Percentiles rank a stretch among this genome's conserved stretches.
phyloP scores from a whole-genome alignment of 2,329 filamentous ascomycete species.

The Allantophomopsis lycopodina region DNA sequence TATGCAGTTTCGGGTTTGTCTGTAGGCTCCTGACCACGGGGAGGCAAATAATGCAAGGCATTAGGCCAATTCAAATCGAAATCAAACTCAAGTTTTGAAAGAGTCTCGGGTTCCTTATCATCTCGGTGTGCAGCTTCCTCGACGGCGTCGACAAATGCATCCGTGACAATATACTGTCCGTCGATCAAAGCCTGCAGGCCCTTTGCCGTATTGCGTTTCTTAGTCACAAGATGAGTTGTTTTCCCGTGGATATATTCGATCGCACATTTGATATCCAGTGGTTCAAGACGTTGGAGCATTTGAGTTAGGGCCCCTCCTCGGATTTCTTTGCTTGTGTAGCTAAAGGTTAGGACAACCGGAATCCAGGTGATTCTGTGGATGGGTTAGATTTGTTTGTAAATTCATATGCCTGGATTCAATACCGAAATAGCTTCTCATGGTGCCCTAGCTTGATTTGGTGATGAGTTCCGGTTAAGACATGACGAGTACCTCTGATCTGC shows the following conservation, averaged over 20 bases:
- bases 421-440: conserved; percentile 50
- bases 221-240: conserved; percentile 81
- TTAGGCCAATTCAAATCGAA: conserved; percentile 72
- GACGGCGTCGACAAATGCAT: conserved; percentile 61
- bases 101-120: conserved; percentile 31
- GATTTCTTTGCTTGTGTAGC: conserved; percentile 57
- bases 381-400: no score
- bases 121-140: conserved; percentile 37
- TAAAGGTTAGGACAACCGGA: conserved; percentile 70
- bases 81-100: conserved; percentile 58
- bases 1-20: conserved; percentile 56
- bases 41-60: conserved; percentile 57
- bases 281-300: conserved; percentile 56
- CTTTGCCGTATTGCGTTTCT: conserved; percentile 80
- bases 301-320: conserved; percentile 49
- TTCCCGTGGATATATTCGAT: conserved; percentile 53
- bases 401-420: conserved; percentile 2
- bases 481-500: conserved; percentile 48
- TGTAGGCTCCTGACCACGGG: conserved; percentile 61
- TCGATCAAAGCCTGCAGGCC: conserved; percentile 79
- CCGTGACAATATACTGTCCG: conserved; percentile 61
- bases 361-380: conserved; percentile 57
- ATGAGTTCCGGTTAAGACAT: conserved; percentile 37
- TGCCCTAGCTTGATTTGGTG: conserved; percentile 61
- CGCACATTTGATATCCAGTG: conserved; percentile 78